Evolutionary conservation across 768 basidiomycete genomes (phyloP).

Genomic region (Termitomyces sp.): DNA sequence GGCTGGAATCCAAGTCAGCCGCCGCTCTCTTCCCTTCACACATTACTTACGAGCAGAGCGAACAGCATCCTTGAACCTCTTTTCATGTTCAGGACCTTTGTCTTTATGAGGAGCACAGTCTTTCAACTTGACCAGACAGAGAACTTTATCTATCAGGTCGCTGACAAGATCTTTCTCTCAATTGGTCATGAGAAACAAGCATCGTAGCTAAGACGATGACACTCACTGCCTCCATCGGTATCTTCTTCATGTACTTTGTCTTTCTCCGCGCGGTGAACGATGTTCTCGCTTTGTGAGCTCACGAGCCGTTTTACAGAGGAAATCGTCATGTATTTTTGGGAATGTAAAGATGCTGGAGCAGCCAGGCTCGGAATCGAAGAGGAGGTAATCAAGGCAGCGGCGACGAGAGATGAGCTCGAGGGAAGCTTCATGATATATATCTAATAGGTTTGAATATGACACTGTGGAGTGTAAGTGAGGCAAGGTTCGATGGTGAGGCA

Average conservation of each 20-base stretch:
- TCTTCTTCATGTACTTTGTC: background rate
- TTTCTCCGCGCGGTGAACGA: constrained; percentile 3
- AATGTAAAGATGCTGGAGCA: constrained; percentile 31
- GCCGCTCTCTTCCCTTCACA: background rate
- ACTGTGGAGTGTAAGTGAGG: background rate
- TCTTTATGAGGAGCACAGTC: background rate
- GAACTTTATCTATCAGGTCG: background rate
- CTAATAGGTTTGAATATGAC: background rate
- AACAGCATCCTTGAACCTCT: background rate
- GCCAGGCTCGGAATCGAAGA: constrained; percentile 42
- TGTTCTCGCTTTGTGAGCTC: constrained; percentile 10
- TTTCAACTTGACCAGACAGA: background rate
- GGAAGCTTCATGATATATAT: constrained; percentile 36
- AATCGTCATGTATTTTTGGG: constrained; percentile 18
- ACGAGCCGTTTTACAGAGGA: constrained; percentile 18
- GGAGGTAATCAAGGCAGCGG: constrained; percentile 43
- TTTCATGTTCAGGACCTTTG: background rate
- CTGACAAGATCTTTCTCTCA: background rate
- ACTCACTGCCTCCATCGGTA: background rate
- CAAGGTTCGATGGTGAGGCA: background rate
- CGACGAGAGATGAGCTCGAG: constrained; percentile 41
- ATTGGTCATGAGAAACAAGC: background rate
- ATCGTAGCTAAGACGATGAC: background rate
- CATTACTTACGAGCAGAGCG: background rate
- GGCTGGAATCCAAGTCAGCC: background rate